Base-by-base conservation (phyloP, 768 basidiomycete genomes). In the Pleurotus pulmonarius region DNA sequence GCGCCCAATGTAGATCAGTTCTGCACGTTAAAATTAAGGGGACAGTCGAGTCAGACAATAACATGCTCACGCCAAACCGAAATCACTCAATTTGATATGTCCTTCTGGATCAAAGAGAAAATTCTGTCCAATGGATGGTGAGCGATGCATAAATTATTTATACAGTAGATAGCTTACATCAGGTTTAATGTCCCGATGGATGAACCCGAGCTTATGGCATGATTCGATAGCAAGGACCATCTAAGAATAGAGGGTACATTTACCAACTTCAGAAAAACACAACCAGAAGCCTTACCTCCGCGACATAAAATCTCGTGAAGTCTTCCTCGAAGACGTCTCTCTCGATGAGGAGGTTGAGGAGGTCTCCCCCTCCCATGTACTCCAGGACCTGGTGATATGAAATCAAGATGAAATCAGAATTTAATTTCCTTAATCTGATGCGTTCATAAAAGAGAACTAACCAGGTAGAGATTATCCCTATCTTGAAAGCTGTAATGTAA, bases 131-230 rank as follows among this genome's bases (percentile, higher is more conserved):
- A 40, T 52, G 7, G 18, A 41, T 52, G 57, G 59, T 53, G 48
- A 61, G 55, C 48, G 58, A 34, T 65, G 55, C 40, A 56, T 51
- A 46, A 58, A 39, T 60, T 56, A 49, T 44, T 55, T 60, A 58
- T 61, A 57, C 63, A 58, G 58, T n/a, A 57, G 46, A 39, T 25
- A 44, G 73, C 85, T 68, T 69, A 91, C 89, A 72, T 95, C 92
- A 64, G 94, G 91, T 72, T 97, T 95, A 73, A 98, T 95, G 75
- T 99, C 96, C 59, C 96, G 85, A 75, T 98, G 96, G 65, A 98
- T 97, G 74, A 95, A 98, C 8, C 95, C 95, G 64, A 91, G 86
- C 69, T 87, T 88, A 74, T 97, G 94, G 69, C 93, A 95, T 59
- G 88, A 88, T 69, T 95, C 90, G 59, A 98, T 87, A 26, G 93